Conservation (phyloP, 306 rosid species). For the Ochetophila trinervis region DNA sequence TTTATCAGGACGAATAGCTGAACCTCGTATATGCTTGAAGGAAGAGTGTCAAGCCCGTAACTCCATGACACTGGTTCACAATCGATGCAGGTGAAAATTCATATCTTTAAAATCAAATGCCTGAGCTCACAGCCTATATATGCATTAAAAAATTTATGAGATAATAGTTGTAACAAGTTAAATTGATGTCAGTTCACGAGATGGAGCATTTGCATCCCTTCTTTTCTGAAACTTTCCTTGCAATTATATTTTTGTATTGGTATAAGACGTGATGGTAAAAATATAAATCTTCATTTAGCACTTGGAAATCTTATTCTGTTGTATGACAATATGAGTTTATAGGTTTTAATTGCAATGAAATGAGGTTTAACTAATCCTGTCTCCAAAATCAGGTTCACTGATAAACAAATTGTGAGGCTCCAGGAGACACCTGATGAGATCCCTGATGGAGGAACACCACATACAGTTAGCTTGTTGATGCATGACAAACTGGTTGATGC, state of each 20-base stretch:
- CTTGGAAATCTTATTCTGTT: too few relatives aligned
- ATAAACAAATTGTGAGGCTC: constrained; percentile 94
- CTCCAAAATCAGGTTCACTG: constrained; percentile 61
- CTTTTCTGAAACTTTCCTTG: background rate
- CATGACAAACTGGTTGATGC: constrained; percentile 92
- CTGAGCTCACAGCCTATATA: background rate
- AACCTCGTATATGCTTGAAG: constrained; percentile 72
- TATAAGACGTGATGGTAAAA: background rate
- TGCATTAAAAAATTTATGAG: background rate
- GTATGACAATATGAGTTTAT: background rate
- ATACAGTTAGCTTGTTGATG: constrained; percentile 92
- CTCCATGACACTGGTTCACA: constrained; percentile 91
- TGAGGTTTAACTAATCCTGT: constrained; percentile 12
- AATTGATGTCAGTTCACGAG: background rate
- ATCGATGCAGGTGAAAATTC: constrained; percentile 74
- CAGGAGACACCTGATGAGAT: constrained; percentile 99
- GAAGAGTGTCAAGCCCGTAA: constrained; percentile 91
- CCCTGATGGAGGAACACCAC: constrained; percentile 99
- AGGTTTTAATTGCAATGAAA: constrained; percentile 15
- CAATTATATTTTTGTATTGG: background rate
- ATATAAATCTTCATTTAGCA: background rate
- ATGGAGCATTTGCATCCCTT: background rate
- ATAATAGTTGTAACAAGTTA: background rate
- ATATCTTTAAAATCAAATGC: background rate
- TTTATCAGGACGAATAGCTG: constrained; percentile 62